Base-by-base conservation (phyloP, 2,329 filamentous ascomycete genomes). In the Curvularia eragrostidis region DNA sequence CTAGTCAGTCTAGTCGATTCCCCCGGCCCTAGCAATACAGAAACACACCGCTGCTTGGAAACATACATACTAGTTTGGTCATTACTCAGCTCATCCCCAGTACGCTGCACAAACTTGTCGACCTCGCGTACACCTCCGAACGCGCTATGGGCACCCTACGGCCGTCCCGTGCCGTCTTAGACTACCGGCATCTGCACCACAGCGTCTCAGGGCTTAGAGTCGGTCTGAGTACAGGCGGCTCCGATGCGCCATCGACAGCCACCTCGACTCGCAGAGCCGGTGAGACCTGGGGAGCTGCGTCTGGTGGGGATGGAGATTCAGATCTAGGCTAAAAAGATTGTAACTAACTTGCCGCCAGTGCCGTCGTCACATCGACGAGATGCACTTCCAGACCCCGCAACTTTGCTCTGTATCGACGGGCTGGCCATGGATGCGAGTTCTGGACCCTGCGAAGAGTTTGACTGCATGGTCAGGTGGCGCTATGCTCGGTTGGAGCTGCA, bases 21-120 rank as follows among this genome's bases (percentile, higher is more conserved):
- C 24, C 32, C 12, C 21, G 13, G 38, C 48, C 50, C 21, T 44
- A 57, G 44, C 23, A 54, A 39, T 26, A 58, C 42, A 36, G 54
- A 44, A 44, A 43, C 51, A 58, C 55, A 54, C 55, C 55, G 52
- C 39, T 50, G 26, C 46, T 58, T 58, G 28, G 24, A 47, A 41
- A 15, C 34, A 19, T 21, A 34, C 26, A 28, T 21, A 34, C 26
- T 5, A 36, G 32, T 23, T 18, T 32, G 21, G 39, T 46, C n/a
- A 34, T 51, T 21, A 41, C 51, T 49, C 51, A 54, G 51, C 55
- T 46, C 51, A 30, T 23, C 51, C 36, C 46, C 46, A 51, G 43
- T 32, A 51, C 52, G 26, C 52, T 34, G 46, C 41, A 34, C 46
- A 55, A 32, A 19, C 46, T 54, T 46, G 15, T 30, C 51, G 39